A percentile compares a stretch with the other conserved stretches of the same genome.
Evolutionary conservation across 2,329 filamentous ascomycete species (phyloP).

Genomic region (Ramularia endophylla): DNA sequence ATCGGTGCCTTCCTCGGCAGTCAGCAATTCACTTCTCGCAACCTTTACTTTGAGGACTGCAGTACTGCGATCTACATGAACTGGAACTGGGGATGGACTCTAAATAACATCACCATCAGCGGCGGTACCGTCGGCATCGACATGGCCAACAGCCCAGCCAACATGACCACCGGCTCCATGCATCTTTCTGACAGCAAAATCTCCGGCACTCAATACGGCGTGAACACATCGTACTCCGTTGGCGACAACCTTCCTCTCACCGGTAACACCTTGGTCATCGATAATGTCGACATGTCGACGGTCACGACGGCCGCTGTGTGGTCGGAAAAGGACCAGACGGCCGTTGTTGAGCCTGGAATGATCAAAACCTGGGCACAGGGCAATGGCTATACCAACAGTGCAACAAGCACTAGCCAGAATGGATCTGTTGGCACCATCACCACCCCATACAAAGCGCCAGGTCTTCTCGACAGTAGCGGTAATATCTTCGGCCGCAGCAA

Average conservation of each 20-base stretch:
- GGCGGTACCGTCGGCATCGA: slow-evolving; percentile 43
- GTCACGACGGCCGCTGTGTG: slow-evolving; percentile 61
- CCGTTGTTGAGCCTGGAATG: slow-evolving; percentile 63
- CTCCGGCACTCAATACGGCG: slow-evolving; percentile 66
- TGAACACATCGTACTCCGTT: slow-evolving; percentile 70
- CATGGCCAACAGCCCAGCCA: slow-evolving; percentile 40
- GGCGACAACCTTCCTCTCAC: slow-evolving; percentile 56
- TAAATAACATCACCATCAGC: slow-evolving; percentile 42
- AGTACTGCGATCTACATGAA: slow-evolving; percentile 48
- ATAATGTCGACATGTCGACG: slow-evolving; percentile 80
- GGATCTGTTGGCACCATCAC: slow-evolving; percentile 7
- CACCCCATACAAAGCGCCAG: slow-evolving; percentile 41
- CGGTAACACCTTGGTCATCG: slow-evolving; percentile 76
- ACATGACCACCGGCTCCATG: slow-evolving; percentile 67
- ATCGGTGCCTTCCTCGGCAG: slow-evolving; percentile 57
- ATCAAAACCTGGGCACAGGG: slow-evolving; percentile 76
- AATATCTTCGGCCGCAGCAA: slow-evolving; percentile 77
- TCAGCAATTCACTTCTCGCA: slow-evolving; percentile 56
- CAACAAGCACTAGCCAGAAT: slow-evolving; percentile 39
- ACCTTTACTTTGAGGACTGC: slow-evolving; percentile 46
- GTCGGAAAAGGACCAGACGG: slow-evolving; percentile 45
- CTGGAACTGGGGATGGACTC: slow-evolving; percentile 50
- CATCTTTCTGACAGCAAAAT: slow-evolving; percentile 76
- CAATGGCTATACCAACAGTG: slow-evolving; percentile 57
- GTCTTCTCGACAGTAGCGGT: slow-evolving; percentile 59